Base-by-base conservation (phyloP, 805 yeast genomes). In the Candida montana region DNA sequence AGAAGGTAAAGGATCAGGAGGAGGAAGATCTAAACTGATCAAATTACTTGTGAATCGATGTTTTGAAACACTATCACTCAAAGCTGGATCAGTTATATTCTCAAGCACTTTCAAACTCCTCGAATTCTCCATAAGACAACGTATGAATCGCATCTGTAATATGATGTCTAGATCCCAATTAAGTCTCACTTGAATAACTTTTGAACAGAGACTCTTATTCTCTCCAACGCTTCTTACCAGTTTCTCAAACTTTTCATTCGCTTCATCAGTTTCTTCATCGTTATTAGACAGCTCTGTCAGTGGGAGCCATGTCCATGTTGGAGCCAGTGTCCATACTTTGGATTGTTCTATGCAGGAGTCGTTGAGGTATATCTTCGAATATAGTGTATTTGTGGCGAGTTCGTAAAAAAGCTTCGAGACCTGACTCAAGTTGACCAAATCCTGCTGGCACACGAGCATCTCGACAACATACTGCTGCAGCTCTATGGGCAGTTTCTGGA, bases 91-190 rank as follows among this genome's bases (percentile, higher is more conserved):
- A 2, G 71, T 68, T 10, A 68, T 61, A 46, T 68, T 68, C 50
- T 68, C 73, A 31, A 68, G 42, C 29, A 67, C 45, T 37, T 52
- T 52, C 12, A 68, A 46, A 17, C 66, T 57, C 23, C 49, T 43
- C 2, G 65, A 63, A 20, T 54, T 40, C 5, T 50, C 42, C 19
- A 65, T 54, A 10, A 68, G 37, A 4, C 59, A 27, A 4, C 42
- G 40, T 4, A 68, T 40, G n/a, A 68, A 54, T 15, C 42, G 39
- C 33, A 42, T 54, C 45, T 68, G 72, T 12, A 58, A 40, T 1
- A 31, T 33, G 2, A 62, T 41, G 39, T 63, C 62, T 23, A 68
- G 48, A 51, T 68, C 73, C 73, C 73, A 68, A 45, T 68, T 68
- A 31, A 68, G 55, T 40, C 73, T 49, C 3, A 68, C 59, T 61